These are phyloP conservation scores for Delitschia confertaspora DNA, from an alignment of 495 filamentous ascomycete species.

Conservation along the genomic window DNA sequence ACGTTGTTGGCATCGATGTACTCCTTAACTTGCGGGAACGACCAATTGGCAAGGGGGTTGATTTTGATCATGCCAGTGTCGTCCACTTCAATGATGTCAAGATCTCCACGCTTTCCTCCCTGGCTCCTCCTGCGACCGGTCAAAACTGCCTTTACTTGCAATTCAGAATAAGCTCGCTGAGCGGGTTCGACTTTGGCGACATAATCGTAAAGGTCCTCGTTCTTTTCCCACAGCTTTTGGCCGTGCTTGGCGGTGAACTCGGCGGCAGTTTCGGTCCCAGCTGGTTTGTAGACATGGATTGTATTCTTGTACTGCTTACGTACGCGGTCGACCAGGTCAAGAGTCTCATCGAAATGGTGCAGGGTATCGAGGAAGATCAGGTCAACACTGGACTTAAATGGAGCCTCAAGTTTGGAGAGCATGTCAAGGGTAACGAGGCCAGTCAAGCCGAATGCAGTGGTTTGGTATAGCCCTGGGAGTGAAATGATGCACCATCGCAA, in stretches of 20 bases:
- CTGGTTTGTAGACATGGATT: constrained; percentile 83
- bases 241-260: constrained; percentile 80
- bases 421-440: constrained; percentile 93
- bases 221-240: constrained; percentile 72
- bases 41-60: constrained; percentile 97
- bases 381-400: constrained; percentile 62
- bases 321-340: constrained; percentile 70
- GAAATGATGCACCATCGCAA: constrained; percentile 85
- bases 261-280: constrained; percentile 53
- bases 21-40: constrained; percentile 75
- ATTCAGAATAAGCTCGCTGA: constrained; percentile 79
- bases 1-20: constrained; percentile 81
- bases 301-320: constrained; percentile 63
- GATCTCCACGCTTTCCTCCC: constrained; percentile 81
- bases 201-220: constrained; percentile 90
- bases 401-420: constrained; percentile 57
- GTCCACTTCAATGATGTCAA: constrained; percentile 86
- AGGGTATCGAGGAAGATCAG: constrained; percentile 96
- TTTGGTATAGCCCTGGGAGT: constrained; percentile 87
- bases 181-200: constrained; percentile 95
- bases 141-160: constrained; percentile 83
- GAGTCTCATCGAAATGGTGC: constrained; percentile 89
- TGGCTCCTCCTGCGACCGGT: constrained; percentile 92
- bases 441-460: constrained; percentile 92
- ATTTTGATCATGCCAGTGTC: constrained; percentile 91